A percentile compares a stretch with the other conserved stretches of the same genome.
Evolutionary conservation across 495 filamentous ascomycete genomes (phyloP).

Genomic region (Tuber aestivum): DNA sequence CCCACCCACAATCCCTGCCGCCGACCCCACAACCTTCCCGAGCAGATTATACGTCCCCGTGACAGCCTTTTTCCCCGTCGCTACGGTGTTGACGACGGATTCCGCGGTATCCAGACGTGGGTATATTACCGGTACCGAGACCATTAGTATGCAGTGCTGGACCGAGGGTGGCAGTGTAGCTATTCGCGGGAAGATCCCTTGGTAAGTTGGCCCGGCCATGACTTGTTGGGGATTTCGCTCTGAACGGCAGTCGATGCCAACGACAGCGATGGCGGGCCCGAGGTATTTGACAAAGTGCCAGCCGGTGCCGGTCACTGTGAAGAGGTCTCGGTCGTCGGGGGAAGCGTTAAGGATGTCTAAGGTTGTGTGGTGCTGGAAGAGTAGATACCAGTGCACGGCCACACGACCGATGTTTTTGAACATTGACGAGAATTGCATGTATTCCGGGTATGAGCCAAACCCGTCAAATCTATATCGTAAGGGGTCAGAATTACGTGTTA

Average conservation of each 20-base stretch:
- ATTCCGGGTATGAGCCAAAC: slow-evolving; percentile 94
- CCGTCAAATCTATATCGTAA: slow-evolving; percentile 70
- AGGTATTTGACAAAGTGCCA: slow-evolving; percentile 99
- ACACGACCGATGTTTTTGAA: slow-evolving; percentile 98
- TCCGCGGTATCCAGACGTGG: slow-evolving; percentile 87
- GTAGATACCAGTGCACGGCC: slow-evolving; percentile 97
- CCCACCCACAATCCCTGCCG: slow-evolving; percentile 89
- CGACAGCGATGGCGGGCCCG: slow-evolving; percentile 80
- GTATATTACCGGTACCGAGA: slow-evolving; percentile 84
- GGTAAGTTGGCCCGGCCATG: slow-evolving; percentile 92
- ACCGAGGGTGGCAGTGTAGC: slow-evolving; percentile 86
- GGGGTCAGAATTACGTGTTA: slow-evolving; percentile 20
- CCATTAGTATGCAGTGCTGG: slow-evolving; percentile 93
- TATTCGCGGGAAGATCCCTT: slow-evolving; percentile 92
- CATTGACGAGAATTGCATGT: slow-evolving; percentile 95
- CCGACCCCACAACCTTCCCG: slow-evolving; percentile 86
- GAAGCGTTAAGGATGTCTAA: slow-evolving; percentile 85
- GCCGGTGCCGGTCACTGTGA: slow-evolving; percentile 91
- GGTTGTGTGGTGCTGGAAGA: slow-evolving; percentile 97
- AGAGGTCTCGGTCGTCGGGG: slow-evolving; percentile 78
- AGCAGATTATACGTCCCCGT: slow-evolving; percentile 92
- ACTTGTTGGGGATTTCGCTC: slow-evolving; percentile 87
- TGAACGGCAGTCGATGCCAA: slow-evolving; percentile 84
- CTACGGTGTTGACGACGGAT: slow-evolving; percentile 76
- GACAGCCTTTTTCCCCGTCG: slow-evolving; percentile 92